Evolutionary conservation across 805 yeast genomes (phyloP), one percentile per base, ranked within the genome.

Genomic region (Naumovozyma castellii): DNA sequence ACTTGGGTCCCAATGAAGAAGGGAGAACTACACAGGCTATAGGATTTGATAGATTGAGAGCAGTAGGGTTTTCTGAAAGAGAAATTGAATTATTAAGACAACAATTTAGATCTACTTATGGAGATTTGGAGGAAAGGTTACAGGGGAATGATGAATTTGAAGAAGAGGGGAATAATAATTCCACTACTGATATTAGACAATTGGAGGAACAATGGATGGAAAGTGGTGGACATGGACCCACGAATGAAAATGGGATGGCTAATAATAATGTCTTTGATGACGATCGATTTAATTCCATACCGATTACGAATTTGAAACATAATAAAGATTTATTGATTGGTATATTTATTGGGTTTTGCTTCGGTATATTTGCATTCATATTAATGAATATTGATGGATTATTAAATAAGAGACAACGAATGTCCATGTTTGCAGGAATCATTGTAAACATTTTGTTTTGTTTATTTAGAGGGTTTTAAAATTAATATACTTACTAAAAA

Each of bases 171-270:
- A 35, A 41, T 14, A 31, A 35, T 29, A 22, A 34, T 37, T 13
- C 36, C 13, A 12, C 10, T 22, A 39, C 69, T 16, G 84, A 72
- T 42, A 59, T 79, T 2, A 57, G 85, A 37, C 80, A 79, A 46
- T 58, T 85, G 42, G 95, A 86, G 55, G 95, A 86, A 48, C 69
- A 84, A 41, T 87, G 95, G 95, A 82, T 86, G 44, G 92, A 86
- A 48, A 76, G 80, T 36, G 81, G 86, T 1, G 27, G 27, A 6
- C 27, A 75, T 3, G 13, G 15, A 10, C 36, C 5, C 12, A 28
- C 12, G 9, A 35, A 4, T 31, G 88, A 82, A 10, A 22, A 22
- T 22, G 27, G 27, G 10, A 22, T 22, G 27, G 51, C 79, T 34
- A 78, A 84, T 1, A 80, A 73, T 3, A 71, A 71, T 41, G 73